phyloP scores from a whole-genome alignment of 768 basidiomycete species.

The Tulasnella sp. region DNA sequence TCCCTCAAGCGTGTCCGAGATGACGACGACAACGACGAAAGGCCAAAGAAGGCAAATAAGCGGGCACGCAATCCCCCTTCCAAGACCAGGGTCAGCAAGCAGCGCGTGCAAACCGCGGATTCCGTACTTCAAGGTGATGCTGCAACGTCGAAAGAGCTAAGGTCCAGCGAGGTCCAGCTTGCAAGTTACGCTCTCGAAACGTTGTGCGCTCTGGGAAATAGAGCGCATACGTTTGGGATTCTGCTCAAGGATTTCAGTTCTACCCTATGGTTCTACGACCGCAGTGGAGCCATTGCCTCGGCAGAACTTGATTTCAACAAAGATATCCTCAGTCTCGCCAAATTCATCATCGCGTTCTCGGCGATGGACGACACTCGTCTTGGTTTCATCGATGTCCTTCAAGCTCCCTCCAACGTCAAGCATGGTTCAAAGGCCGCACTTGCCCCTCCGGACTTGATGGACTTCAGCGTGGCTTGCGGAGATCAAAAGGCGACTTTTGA shows the following conservation, averaged over 20 bases:
- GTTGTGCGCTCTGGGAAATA: constrained; percentile 1
- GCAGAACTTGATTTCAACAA: background rate
- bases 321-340: background rate
- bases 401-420: background rate
- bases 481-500: background rate
- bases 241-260: background rate
- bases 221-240: background rate
- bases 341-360: background rate
- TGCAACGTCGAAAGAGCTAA: no score
- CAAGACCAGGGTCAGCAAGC: no score
- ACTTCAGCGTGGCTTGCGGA: background rate
- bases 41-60: no score
- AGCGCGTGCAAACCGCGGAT: no score
- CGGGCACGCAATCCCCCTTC: no score
- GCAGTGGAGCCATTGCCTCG: background rate
- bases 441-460: background rate
- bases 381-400: background rate
- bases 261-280: background rate
- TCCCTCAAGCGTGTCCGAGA: no score
- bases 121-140: no score
- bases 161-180: constrained; percentile 4
- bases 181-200: constrained; percentile 4
- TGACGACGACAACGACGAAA: no score
- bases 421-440: background rate
- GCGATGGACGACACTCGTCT: background rate